Evolutionary conservation across 345 rosid species (phyloP).

Genomic region (Gossypium sturtianum): DNA sequence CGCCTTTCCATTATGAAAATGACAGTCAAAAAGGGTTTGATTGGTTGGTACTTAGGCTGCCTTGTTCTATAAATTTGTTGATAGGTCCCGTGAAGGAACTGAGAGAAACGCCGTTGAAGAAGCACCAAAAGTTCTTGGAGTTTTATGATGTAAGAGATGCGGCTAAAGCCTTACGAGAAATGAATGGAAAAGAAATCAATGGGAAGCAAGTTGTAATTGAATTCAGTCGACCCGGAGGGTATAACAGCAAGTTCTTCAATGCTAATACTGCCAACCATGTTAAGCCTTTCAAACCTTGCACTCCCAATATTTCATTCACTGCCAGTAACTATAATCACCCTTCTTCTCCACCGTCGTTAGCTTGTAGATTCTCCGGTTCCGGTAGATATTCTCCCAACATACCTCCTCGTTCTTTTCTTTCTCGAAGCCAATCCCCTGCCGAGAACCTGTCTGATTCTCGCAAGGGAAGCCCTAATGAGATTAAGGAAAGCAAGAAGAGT

Average conservation of each 20-base stretch:
- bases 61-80: background rate
- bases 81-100: slow-evolving; percentile 73
- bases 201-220: slow-evolving; percentile 58
- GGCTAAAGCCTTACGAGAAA: slow-evolving; percentile 53
- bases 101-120: slow-evolving; percentile 86
- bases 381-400: background rate
- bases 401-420: slow-evolving; percentile 4
- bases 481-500: background rate
- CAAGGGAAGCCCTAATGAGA: slow-evolving; percentile 27
- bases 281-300: background rate
- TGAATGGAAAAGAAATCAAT: slow-evolving; percentile 61
- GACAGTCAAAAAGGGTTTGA: slow-evolving; percentile 15
- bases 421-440: slow-evolving; percentile 11
- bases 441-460: slow-evolving; percentile 14
- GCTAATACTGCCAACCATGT: slow-evolving; percentile 3
- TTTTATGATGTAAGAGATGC: slow-evolving; percentile 84
- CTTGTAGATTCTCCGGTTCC: slow-evolving; percentile 14
- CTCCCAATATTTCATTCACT: background rate
- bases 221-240: slow-evolving; percentile 91
- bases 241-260: slow-evolving; percentile 39
- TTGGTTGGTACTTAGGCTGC: slow-evolving; percentile 5
- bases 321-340: slow-evolving; percentile 3
- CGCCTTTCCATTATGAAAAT: background rate
- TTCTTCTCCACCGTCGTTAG: background rate
- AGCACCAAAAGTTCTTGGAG: slow-evolving; percentile 76